Base-by-base conservation (phyloP, 2,329 filamentous ascomycete genomes). In the Setomelanomma holmii region DNA sequence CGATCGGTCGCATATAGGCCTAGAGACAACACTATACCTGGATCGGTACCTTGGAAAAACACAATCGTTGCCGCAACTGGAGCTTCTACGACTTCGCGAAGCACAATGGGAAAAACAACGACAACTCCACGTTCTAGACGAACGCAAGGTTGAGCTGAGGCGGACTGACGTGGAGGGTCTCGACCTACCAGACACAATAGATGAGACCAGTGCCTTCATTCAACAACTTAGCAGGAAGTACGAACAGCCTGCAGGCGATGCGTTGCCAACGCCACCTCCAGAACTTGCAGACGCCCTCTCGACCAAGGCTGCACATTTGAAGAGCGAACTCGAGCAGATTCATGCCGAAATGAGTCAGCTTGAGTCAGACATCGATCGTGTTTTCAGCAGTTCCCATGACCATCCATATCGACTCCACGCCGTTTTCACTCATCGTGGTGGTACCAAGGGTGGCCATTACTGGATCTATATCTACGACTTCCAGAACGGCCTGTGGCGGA, bases 401-500 rank as follows among this genome's bases (percentile, higher is more conserved):
- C 79, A 90, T 40, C 84, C 88, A 10, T 99, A 98, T 72, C 86
- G 86, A 12, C 84, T 99, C 4, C 93, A 97, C 63, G 91, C 93
- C 0, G 89, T 97, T 24, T 96, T 99, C 68, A 93, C 96, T 65
- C 95, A 99, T 72, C 87, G 89, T 17, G 90, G 90, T 24, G 80
- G 81, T 7, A 66, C 73, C 1, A 66, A 68, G 12, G 82, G 83
- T 23, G 95, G 95, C 0, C 95, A 99, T 74, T 99, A 98, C 77
- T 97, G 91, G 88, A 91, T 97, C 39, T 97, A 93, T 83, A 96
- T 99, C 58, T 90, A 87, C 68, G 95, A 98, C 76, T 96, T 96
- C 73, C 84, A 88, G 59, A 84, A 86, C 40, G 78, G 86, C 30
- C 80, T 93, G 17, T 99, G 95, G 93, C 88, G 92, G 51, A 91